Percentiles rank a stretch among this genome's conserved stretches.
Conservation (phyloP, 2,329 filamentous ascomycete genomes). For the Alternaria novae-zelandiae region DNA sequence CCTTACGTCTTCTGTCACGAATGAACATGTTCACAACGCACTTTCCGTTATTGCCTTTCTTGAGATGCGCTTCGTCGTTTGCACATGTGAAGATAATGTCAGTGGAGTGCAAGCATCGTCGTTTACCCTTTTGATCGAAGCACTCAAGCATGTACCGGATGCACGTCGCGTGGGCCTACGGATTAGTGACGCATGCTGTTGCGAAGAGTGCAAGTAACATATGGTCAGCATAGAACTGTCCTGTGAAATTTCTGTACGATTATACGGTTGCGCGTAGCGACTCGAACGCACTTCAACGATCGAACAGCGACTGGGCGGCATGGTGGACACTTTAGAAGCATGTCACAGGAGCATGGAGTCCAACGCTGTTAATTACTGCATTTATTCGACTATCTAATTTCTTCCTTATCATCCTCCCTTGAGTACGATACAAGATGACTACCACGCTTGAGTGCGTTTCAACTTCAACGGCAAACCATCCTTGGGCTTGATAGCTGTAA, state of each 20-base stretch:
- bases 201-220: background rate
- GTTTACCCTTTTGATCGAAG: background rate
- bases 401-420: background rate
- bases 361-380: background rate
- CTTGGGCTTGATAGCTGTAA: background rate
- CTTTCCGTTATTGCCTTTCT: background rate
- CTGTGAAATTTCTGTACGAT: background rate
- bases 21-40: background rate
- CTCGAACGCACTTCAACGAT: background rate
- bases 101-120: background rate
- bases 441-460: background rate
- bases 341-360: background rate
- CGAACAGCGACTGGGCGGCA: background rate
- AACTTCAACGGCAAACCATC: background rate
- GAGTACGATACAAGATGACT: background rate
- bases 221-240: background rate
- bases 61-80: background rate
- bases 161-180: background rate
- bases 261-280: background rate
- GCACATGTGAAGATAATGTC: background rate
- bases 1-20: background rate
- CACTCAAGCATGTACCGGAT: background rate
- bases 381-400: background rate
- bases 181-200: background rate
- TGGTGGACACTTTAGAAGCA: background rate